Evolutionary conservation across 129 eudicot genomes (phyloP), one percentile per base, ranked within the genome.

Genomic region (Scalesia atractyloides): DNA sequence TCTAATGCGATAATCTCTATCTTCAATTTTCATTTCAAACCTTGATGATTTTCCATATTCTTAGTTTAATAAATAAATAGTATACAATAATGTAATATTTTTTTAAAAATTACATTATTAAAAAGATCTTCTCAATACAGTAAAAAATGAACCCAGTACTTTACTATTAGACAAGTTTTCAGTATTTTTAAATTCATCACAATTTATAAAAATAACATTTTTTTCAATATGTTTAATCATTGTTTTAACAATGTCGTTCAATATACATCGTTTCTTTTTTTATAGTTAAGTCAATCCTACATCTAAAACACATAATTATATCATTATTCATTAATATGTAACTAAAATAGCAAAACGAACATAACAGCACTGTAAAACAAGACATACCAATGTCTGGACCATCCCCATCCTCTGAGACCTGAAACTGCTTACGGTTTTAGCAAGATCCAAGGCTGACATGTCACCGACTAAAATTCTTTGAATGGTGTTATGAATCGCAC

Each of bases 321-420:
- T 56, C 61, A 56, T 9, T 54, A 54, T 2, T 24, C 26, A 24
- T 2, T 30, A 30, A 9, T 56, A 56, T 9, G 61, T 56, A 18
- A 56, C 5, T 9, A 56, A 18, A 56, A 56, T 56, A 19, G 14
- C 61, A 20, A 9, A 56, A 56, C 22, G 9, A 56, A 56, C 22
- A 16, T 7, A 37, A 4, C 17, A 64, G 67, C 63, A 52, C 7
- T 1, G 34, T 18, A 66, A 61, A 46, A 78, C 33, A 76, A 47
- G 52, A 69, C 62, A 46, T 88, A 94, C 99, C 88, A 60, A 18
- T 49, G 96, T 90, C 76, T 94, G 99, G 78, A 94, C 97, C 99
- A 94, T 94, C 74, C 97, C 94, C 64, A 84, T 85, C 57, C 97
- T 76, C 79, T 94, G 99, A 0, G 96, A 88, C 88, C 99, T 90